phyloP scores from a whole-genome alignment of 83 land plant genomes.

The Larix sibirica region DNA sequence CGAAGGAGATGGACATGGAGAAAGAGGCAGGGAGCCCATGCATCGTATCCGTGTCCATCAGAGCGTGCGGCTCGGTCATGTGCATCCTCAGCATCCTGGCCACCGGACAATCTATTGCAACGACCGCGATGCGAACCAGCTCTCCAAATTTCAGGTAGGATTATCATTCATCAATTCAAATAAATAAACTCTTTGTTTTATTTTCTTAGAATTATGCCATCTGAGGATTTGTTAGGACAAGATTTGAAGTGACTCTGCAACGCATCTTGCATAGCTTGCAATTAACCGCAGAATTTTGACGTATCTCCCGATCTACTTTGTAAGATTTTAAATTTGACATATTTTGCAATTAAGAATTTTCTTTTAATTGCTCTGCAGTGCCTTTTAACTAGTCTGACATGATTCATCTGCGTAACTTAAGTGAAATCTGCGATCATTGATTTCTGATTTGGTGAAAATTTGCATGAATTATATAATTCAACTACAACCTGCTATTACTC shows the following conservation, averaged over 20 bases:
- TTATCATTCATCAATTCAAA: neutral
- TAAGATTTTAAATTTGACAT: neutral
- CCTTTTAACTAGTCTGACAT: too few species aligned
- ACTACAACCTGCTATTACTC: too few species aligned
- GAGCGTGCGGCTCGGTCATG: constrained; percentile 47
- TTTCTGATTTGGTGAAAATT: too few species aligned
- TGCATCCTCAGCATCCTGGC: constrained; percentile 64
- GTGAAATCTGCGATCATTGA: too few species aligned
- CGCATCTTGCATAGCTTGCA: neutral
- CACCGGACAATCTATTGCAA: constrained; percentile 71
- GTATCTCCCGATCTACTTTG: neutral
- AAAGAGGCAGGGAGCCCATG: neutral
- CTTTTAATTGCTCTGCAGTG: too few species aligned
- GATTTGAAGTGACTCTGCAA: neutral
- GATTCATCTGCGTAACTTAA: too few species aligned
- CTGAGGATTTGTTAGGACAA: neutral
- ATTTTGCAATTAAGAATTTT: too few species aligned
- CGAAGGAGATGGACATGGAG: neutral
- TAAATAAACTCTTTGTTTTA: neutral
- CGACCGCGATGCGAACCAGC: constrained; percentile 65
- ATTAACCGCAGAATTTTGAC: neutral
- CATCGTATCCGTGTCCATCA: neutral
- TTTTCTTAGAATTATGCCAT: too few species aligned
- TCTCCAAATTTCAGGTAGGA: constrained; percentile 50
- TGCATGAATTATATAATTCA: too few species aligned